Evolutionary conservation across 768 basidiomycete genomes (phyloP).

Genomic region (Trametes sanguinea): DNA sequence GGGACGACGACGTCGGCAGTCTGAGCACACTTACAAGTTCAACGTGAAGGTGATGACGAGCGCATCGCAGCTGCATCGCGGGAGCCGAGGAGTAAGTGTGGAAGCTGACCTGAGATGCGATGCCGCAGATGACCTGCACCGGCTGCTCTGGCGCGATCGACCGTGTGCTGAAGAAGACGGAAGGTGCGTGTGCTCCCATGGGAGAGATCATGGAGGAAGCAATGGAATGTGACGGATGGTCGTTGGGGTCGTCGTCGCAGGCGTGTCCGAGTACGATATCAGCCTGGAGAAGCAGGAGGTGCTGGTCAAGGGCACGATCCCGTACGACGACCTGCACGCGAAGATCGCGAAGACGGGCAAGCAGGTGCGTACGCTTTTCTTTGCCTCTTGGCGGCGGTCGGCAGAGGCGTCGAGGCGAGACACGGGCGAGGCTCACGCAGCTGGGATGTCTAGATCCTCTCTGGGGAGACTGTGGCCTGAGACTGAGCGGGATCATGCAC

Average conservation of each 20-base stretch:
- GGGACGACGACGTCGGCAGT: constrained; percentile 13
- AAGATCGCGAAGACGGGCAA: constrained; percentile 93
- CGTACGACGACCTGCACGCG: constrained; percentile 65
- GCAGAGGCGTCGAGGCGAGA: too few species aligned
- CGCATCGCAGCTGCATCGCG: neutral
- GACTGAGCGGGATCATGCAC: neutral
- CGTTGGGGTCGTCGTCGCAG: constrained; percentile 34
- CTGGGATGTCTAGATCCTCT: constrained; percentile 39
- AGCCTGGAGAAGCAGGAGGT: constrained; percentile 73
- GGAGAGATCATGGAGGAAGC: neutral
- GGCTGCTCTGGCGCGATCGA: constrained; percentile 86
- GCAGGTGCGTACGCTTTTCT: constrained; percentile 52
- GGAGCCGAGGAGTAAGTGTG: neutral
- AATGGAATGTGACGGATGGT: neutral
- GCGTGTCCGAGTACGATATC: constrained; percentile 59
- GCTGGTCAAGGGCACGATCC: constrained; percentile 57
- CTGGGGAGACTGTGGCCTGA: constrained; percentile 47
- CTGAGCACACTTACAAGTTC: constrained; percentile 66
- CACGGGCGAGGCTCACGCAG: neutral
- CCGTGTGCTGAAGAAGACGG: constrained; percentile 71
- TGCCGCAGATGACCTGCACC: constrained; percentile 74
- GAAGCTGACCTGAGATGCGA: constrained; percentile 6
- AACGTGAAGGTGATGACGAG: constrained; percentile 68
- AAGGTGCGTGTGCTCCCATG: constrained; percentile 30
- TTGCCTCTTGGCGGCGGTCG: neutral